Conservation (phyloP, 352 stramenopile genomes). For the Paralagenidium karlingii region DNA sequence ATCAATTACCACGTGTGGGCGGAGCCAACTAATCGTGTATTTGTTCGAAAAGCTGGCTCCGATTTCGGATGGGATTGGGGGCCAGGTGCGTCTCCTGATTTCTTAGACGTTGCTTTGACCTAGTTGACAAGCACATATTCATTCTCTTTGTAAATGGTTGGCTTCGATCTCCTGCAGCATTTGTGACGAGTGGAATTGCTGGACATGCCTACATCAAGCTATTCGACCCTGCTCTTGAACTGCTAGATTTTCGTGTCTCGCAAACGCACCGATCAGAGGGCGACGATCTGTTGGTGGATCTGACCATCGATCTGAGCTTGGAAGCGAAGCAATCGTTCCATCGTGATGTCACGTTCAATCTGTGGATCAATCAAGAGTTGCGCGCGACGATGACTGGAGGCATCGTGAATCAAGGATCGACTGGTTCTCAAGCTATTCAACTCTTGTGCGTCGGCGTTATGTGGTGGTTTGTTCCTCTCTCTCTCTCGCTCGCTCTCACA, state of each 20-base stretch:
- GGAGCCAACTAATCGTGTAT: constrained; percentile 61
- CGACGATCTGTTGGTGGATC: constrained; percentile 17
- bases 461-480: too few species aligned
- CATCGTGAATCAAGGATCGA: too few species aligned
- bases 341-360: constrained; percentile 23
- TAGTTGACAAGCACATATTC: not conserved
- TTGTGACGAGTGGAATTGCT: constrained; percentile 44
- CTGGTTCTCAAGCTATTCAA: too few species aligned
- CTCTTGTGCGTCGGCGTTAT: too few species aligned
- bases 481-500: not conserved
- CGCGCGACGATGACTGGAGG: not conserved
- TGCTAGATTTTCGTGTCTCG: constrained; percentile 26
- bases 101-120: not conserved
- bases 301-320: constrained; percentile 26
- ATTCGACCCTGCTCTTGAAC: constrained; percentile 3
- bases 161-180: constrained; percentile 15
- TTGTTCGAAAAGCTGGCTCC: constrained; percentile 73
- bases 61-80: constrained; percentile 86
- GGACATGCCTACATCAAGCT: constrained; percentile 34
- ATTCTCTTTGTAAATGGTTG: not conserved
- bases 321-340: constrained; percentile 11
- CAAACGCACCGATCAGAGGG: constrained; percentile 19
- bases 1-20: constrained; percentile 72
- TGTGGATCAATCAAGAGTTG: constrained; percentile 27
- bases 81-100: constrained; percentile 14